These are phyloP conservation scores for Phytopythium mirpurense DNA, from an alignment of 352 stramenopile genomes.

Conservation along the genomic window DNA sequence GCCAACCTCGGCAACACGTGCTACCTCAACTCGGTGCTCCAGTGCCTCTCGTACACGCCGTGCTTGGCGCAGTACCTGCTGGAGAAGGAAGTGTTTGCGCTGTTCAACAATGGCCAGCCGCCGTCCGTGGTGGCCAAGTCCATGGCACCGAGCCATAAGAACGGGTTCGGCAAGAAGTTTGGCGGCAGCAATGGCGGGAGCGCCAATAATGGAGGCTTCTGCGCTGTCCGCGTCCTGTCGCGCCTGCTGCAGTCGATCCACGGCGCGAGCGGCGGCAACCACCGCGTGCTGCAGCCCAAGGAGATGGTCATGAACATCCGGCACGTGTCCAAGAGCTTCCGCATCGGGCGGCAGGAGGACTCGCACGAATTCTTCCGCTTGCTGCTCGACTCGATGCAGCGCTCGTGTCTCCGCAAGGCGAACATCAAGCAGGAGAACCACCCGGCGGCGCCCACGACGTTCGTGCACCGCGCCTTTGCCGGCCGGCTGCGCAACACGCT, in stretches of 20 bases:
- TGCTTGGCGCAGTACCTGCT: conserved; percentile 88
- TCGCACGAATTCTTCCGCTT: conserved; percentile 91
- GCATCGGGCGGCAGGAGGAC: conserved; percentile 87
- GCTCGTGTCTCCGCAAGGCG: conserved; percentile 60
- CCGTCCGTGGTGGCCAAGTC: conserved; percentile 4
- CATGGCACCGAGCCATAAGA: conserved; percentile 18
- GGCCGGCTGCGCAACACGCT: conserved; percentile 80
- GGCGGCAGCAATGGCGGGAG: conserved; percentile 17
- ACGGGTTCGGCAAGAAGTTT: conserved; percentile 15
- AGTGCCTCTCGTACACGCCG: conserved; percentile 84
- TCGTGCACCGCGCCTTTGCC: conserved; percentile 83
- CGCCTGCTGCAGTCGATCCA: conserved; percentile 65
- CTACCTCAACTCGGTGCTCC: conserved; percentile 93
- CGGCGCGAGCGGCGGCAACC: conserved; percentile 13
- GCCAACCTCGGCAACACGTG: conserved; percentile 94
- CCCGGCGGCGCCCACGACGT: conserved; percentile 54
- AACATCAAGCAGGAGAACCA: conserved; percentile 69
- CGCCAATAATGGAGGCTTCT: too few relatives aligned
- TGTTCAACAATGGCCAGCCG: conserved; percentile 21
- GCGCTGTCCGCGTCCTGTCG: conserved; percentile 55
- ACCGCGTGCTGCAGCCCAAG: conserved; percentile 62
- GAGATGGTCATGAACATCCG: conserved; percentile 84
- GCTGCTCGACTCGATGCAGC: conserved; percentile 84
- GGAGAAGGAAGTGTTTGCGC: conserved; percentile 39
- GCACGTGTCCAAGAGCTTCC: conserved; percentile 81